Percentiles rank a stretch among this genome's conserved stretches.
phyloP scores from a whole-genome alignment of 768 basidiomycete species.

The Calocybe gangraenosa region DNA sequence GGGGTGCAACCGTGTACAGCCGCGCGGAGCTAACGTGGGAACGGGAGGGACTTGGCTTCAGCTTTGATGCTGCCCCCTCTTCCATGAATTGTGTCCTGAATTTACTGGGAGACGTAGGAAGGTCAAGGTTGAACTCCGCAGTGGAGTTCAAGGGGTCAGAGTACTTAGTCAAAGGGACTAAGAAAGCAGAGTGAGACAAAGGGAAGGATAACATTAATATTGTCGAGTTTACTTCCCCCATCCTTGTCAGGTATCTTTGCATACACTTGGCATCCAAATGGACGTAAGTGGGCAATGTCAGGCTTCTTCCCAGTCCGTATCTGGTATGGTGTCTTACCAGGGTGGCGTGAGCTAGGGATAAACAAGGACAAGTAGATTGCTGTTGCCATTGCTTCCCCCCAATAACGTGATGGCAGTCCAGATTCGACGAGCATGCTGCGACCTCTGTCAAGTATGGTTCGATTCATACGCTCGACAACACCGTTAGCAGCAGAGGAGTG shows the following conservation, averaged over 20 bases:
- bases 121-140: no score
- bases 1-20: no score
- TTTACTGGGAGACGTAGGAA: no score
- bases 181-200: no score
- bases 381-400: neutral
- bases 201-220: no score
- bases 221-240: neutral
- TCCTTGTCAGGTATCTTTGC: slow-evolving; percentile 1
- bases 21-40: no score
- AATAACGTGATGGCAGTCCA: neutral
- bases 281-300: neutral
- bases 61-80: no score
- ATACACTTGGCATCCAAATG: slow-evolving; percentile 1
- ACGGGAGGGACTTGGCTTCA: no score
- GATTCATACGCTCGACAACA: neutral
- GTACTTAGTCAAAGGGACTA: no score
- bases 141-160: no score
- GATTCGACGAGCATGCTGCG: neutral
- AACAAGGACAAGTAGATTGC: neutral
- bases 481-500: neutral
- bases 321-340: neutral
- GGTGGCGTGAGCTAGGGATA: neutral
- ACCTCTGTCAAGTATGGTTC: neutral
- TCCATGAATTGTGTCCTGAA: no score
- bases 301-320: neutral